A percentile compares a stretch with the other conserved stretches of the same genome.
Conservation (phyloP, 805 yeast species). For the Blastobotrys chiropterorum region DNA sequence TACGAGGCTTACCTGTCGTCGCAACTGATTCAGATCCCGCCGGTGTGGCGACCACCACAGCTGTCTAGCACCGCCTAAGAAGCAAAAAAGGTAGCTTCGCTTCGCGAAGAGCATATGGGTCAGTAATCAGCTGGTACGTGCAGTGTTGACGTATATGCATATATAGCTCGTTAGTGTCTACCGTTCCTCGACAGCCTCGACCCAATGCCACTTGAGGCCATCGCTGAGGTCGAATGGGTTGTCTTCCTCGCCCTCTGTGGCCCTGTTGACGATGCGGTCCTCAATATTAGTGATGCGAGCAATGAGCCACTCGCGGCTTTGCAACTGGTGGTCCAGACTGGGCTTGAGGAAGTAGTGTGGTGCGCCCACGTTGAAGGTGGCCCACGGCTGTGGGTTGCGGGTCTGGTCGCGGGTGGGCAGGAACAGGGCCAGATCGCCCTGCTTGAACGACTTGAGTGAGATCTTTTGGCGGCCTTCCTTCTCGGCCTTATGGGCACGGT, state of each 20-base stretch:
- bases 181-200: conserved; percentile 39
- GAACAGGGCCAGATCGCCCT: conserved; percentile 76
- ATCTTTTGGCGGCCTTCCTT: conserved; percentile 45
- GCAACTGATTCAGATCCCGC: too few species aligned
- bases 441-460: conserved; percentile 58
- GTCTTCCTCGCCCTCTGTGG: conserved; percentile 37
- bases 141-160: too few species aligned
- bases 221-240: conserved; percentile 64
- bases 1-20: too few species aligned
- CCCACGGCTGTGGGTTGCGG: conserved; percentile 61
- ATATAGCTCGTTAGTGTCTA: too few species aligned
- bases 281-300: conserved; percentile 60
- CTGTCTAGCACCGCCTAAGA: too few species aligned
- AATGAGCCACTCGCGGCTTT: conserved; percentile 72
- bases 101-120: too few species aligned
- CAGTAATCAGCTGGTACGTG: too few species aligned
- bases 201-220: conserved; percentile 59
- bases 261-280: conserved; percentile 39
- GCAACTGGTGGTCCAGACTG: conserved; percentile 32
- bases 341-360: conserved; percentile 72
- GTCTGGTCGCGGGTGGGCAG: conserved; percentile 63
- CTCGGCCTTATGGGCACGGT: conserved; percentile 24
- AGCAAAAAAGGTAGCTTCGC: too few species aligned
- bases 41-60: too few species aligned
- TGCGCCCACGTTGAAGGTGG: conserved; percentile 85